A percentile compares a stretch with the other conserved stretches of the same genome.
These are phyloP conservation scores for Russula sp. DNA, from an alignment of 768 basidiomycete species.

Conservation along the genomic window DNA sequence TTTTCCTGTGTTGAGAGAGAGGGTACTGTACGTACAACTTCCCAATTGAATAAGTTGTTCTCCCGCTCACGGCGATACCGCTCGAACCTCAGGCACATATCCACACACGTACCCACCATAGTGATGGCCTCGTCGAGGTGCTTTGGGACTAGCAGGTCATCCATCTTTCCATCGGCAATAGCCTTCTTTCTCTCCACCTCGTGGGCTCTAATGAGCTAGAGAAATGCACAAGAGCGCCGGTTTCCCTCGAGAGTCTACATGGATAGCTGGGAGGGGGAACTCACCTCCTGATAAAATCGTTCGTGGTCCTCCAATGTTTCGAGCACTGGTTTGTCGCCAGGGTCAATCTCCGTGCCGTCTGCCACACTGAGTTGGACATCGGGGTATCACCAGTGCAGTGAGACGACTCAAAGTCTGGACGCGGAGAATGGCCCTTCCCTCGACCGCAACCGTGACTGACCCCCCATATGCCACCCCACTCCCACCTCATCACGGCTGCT, in stretches of 20 bases:
- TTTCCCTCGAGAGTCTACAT: slow-evolving; percentile 4
- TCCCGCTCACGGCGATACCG: slow-evolving; percentile 85
- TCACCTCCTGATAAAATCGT: slow-evolving; percentile 65
- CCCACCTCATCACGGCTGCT: too few species aligned
- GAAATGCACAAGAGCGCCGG: background rate
- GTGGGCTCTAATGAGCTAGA: slow-evolving; percentile 63
- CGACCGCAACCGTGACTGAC: slow-evolving; percentile 36
- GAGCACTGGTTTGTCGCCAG: slow-evolving; percentile 39
- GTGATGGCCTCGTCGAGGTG: slow-evolving; percentile 85
- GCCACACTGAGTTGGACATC: background rate
- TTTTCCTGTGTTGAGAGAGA: slow-evolving; percentile 5
- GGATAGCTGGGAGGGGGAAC: slow-evolving; percentile 20
- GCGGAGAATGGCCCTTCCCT: too few species aligned
- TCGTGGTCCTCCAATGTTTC: slow-evolving; percentile 62
- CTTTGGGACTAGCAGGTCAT: slow-evolving; percentile 74
- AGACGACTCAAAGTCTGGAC: background rate
- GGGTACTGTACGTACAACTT: slow-evolving; percentile 53
- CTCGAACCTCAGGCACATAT: slow-evolving; percentile 95
- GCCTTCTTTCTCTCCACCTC: slow-evolving; percentile 65
- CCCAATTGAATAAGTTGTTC: slow-evolving; percentile 81
- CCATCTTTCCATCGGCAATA: slow-evolving; percentile 82
- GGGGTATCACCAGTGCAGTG: slow-evolving; percentile 26
- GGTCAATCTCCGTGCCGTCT: slow-evolving; percentile 31
- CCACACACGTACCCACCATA: slow-evolving; percentile 86
- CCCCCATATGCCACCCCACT: slow-evolving; percentile 40